phyloP scores from a whole-genome alignment of 345 rosid genomes.

The Populus tremula region DNA sequence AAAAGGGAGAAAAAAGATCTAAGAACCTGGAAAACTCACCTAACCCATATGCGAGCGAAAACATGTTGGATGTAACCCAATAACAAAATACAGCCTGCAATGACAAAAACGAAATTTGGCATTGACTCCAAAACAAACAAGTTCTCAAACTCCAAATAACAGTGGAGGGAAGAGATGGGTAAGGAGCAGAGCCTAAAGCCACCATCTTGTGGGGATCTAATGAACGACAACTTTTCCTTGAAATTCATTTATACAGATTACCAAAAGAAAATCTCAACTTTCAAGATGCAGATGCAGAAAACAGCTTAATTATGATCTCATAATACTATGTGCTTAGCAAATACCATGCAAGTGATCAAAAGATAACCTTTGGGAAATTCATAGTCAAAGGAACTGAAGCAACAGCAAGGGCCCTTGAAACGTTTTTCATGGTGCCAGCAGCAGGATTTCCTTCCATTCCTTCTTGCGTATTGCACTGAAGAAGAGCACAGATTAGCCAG shows the following conservation, averaged over 20 bases:
- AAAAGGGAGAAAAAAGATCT: neutral
- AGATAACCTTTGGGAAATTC: slow-evolving; percentile 68
- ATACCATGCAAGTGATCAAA: neutral
- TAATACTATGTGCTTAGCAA: neutral
- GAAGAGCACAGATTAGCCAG: slow-evolving; percentile 6
- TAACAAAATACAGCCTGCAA: slow-evolving; percentile 90
- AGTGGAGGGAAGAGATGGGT: neutral
- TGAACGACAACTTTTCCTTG: neutral
- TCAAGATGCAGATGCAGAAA: neutral
- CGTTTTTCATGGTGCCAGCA: slow-evolving; percentile 51
- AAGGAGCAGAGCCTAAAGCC: neutral
- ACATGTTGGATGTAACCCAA: slow-evolving; percentile 82
- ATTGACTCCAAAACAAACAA: neutral
- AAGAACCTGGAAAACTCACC: slow-evolving; percentile 42
- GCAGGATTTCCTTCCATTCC: slow-evolving; percentile 83
- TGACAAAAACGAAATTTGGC: slow-evolving; percentile 1
- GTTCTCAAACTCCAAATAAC: neutral
- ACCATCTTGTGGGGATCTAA: neutral
- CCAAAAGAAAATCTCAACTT: neutral
- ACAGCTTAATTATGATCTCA: neutral
- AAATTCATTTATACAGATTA: neutral
- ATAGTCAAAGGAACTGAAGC: slow-evolving; percentile 70
- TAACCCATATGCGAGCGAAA: slow-evolving; percentile 66
- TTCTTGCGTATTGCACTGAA: slow-evolving; percentile 76
- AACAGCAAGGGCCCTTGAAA: slow-evolving; percentile 58